phyloP scores from a whole-genome alignment of 441 rosid species.

The Brassica balearica region DNA sequence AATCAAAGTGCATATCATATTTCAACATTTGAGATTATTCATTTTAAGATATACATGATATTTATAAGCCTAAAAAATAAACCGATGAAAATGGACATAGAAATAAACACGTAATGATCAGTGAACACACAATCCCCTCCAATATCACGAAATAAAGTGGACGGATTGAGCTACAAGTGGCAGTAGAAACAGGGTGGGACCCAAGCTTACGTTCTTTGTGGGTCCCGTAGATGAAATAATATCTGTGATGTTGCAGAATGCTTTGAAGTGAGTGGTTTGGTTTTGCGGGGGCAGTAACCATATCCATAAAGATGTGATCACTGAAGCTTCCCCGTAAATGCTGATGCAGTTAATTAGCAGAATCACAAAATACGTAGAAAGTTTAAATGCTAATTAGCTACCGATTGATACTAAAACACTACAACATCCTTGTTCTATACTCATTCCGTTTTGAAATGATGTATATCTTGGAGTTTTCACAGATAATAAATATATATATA shows the following conservation, averaged over 20 bases:
- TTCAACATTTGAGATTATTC: neutral
- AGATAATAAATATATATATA: too few species aligned
- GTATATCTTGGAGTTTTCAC: too few species aligned
- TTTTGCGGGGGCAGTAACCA: slow-evolving; percentile 17
- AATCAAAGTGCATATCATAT: neutral
- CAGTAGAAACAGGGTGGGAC: slow-evolving; percentile 28
- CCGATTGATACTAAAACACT: too few species aligned
- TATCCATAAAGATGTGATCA: too few species aligned
- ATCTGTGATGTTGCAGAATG: slow-evolving; percentile 35
- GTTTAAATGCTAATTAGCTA: too few species aligned
- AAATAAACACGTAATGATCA: slow-evolving; percentile 14
- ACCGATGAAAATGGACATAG: neutral
- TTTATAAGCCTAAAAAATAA: neutral
- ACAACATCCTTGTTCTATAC: too few species aligned
- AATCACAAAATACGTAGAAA: too few species aligned
- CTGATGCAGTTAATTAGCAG: too few species aligned
- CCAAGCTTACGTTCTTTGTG: slow-evolving; percentile 29
- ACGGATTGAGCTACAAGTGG: too few species aligned
- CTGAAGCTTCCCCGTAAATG: too few species aligned
- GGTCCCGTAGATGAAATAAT: slow-evolving; percentile 33
- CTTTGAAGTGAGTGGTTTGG: slow-evolving; percentile 26
- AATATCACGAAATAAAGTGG: neutral
- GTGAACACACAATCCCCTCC: slow-evolving; percentile 25
- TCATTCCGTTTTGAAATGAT: too few species aligned
- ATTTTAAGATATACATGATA: neutral